Percentiles rank a stretch among this genome's conserved stretches.
These are phyloP conservation scores for Kodamaea suecica DNA, from an alignment of 1,139 yeast genomes.

Conservation along the genomic window DNA sequence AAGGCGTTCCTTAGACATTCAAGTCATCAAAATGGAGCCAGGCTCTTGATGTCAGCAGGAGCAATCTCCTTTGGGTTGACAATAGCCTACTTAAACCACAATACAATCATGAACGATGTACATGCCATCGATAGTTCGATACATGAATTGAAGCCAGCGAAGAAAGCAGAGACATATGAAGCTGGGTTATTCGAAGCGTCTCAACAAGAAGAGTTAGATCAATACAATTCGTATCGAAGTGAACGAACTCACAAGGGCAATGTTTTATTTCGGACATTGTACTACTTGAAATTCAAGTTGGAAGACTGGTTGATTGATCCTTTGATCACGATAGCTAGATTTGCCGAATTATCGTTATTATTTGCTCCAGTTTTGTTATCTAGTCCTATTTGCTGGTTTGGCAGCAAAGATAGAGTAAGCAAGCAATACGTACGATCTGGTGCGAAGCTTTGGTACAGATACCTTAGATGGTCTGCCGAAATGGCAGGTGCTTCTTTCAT, in stretches of 20 bases:
- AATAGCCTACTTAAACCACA: slow-evolving; percentile 3
- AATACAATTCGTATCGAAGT: slow-evolving; percentile 23
- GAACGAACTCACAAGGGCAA: slow-evolving; percentile 25
- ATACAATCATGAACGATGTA: slow-evolving; percentile 26
- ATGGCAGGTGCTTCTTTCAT: slow-evolving; percentile 92
- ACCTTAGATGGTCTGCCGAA: slow-evolving; percentile 70
- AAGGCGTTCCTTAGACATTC: not conserved
- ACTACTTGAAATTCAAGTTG: slow-evolving; percentile 37
- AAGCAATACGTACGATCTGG: slow-evolving; percentile 53
- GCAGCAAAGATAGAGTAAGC: slow-evolving; percentile 37
- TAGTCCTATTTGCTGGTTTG: slow-evolving; percentile 66
- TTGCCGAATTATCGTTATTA: slow-evolving; percentile 60
- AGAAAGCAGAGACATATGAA: slow-evolving; percentile 62
- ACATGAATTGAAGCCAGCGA: slow-evolving; percentile 42
- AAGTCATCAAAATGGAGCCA: not conserved
- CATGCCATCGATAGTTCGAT: slow-evolving; percentile 33
- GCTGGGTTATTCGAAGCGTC: slow-evolving; percentile 64
- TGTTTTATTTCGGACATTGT: slow-evolving; percentile 28
- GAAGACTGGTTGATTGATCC: slow-evolving; percentile 67
- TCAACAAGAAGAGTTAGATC: slow-evolving; percentile 44
- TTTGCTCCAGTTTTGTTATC: slow-evolving; percentile 68
- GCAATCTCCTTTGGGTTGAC: slow-evolving; percentile 3
- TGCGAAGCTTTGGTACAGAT: slow-evolving; percentile 65
- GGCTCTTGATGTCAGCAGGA: slow-evolving; percentile 1
- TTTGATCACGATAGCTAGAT: slow-evolving; percentile 60